These are phyloP conservation scores for Penicillium sp. DNA, from an alignment of 2,329 filamentous ascomycete genomes.

Conservation along the genomic window DNA sequence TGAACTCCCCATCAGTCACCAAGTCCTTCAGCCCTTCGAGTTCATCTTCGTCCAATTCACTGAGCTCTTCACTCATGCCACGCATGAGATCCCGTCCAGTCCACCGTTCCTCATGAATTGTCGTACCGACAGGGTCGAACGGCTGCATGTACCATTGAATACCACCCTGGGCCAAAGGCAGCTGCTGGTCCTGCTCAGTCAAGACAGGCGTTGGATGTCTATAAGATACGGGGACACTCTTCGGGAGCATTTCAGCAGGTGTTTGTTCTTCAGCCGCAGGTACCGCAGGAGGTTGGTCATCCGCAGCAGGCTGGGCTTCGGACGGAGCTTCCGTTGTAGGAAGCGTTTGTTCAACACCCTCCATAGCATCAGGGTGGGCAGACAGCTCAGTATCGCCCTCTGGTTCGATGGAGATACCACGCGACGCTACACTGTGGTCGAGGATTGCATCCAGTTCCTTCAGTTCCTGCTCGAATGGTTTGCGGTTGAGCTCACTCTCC, in stretches of 20 bases:
- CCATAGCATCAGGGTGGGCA: constrained; percentile 27
- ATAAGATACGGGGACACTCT: constrained; percentile 35
- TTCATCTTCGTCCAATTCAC: constrained; percentile 88
- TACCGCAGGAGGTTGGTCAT: constrained; percentile 9
- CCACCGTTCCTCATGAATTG: constrained; percentile 70
- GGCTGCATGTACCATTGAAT: constrained; percentile 82
- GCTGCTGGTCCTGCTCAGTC: constrained; percentile 42
- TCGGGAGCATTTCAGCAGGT: constrained; percentile 19
- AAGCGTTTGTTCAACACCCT: constrained; percentile 18
- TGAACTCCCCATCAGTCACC: constrained; percentile 47
- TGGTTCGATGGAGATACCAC: constrained; percentile 44
- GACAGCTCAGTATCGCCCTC: constrained; percentile 39
- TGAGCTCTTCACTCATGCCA: constrained; percentile 78
- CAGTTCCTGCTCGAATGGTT: constrained; percentile 65
- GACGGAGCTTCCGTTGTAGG: constrained; percentile 15
- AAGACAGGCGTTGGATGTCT: constrained; percentile 47
- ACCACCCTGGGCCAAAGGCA: constrained; percentile 65
- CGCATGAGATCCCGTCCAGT: constrained; percentile 67
- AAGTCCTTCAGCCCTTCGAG: constrained; percentile 59
- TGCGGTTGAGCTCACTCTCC: constrained; percentile 74
- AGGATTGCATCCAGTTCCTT: constrained; percentile 71
- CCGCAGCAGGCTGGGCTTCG: constrained; percentile 5
- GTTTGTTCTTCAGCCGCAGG: constrained; percentile 12
- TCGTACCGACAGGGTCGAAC: constrained; percentile 77
- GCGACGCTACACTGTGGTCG: constrained; percentile 59